Base-by-base conservation (phyloP, 352 stramenopile species). In the Globisporangium barbulae region DNA sequence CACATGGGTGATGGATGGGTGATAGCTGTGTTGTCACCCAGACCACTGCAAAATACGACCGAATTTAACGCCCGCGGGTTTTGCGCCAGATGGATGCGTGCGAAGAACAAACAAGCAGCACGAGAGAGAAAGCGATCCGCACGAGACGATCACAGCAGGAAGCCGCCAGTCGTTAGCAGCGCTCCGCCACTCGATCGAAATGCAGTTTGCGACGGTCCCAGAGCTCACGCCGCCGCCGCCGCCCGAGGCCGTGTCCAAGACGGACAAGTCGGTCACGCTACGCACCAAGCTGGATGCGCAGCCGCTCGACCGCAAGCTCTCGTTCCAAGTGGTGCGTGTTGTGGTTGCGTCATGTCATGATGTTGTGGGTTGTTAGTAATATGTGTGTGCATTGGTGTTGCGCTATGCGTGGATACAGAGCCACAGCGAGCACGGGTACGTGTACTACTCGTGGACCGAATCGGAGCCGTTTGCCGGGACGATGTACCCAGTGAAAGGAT, bases 381-480 rank as follows among this genome's bases (percentile, higher is more conserved):
- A 37, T 35, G 48, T 21, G 48, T 5, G 12, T 35, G 6, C 7
- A 15, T 54, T 30, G 25, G 25, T 28, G 25, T 28, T 28, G 42
- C 5, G 42, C 10, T 54, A 10, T 64, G 19, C 28, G 33, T 15
- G 2, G 1, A 22, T 31, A 45, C 63, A 91, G 82, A 83, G 81
- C 42, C 74, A 91, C 67, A 93, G 84, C 45, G 86, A 93, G 64
- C 81, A 93, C 57, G 84, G 86, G 37, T 95, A 93, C 62, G 84
- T 95, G 28, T 95, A 93, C 65, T 95, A 95, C 77, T 93, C 83
- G 60, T 95, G 86, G 86, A 73, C 63, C 58, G 81, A 95, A 47
- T 92, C 85, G 53, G 81, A 84, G 56, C 44, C 83, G 8, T 89
- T 91, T 57, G 37, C 69, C 15, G 70, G 65, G 39, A 71, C 71